Conservation (phyloP, 306 rosid species). For the Albizia julibrissin region DNA sequence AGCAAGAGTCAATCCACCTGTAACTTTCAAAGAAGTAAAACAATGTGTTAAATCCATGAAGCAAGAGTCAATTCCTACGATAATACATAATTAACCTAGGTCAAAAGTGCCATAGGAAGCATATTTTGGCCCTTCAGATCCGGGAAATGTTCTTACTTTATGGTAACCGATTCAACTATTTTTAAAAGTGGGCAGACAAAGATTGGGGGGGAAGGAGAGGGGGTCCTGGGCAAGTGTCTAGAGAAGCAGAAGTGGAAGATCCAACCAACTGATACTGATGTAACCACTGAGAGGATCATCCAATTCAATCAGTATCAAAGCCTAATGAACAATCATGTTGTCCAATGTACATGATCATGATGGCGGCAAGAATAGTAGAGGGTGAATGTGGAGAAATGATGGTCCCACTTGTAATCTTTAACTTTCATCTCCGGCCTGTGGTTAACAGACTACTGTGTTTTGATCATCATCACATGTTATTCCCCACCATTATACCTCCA, state of each 20-base stretch:
- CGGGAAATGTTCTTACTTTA: slow-evolving; percentile 40
- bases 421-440: not conserved
- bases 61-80: slow-evolving; percentile 23
- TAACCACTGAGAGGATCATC: slow-evolving; percentile 27
- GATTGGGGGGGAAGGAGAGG: not conserved
- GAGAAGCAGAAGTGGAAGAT: slow-evolving; percentile 9
- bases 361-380: slow-evolving; percentile 12
- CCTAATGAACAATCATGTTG: slow-evolving; percentile 22
- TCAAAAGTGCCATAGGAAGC: slow-evolving; percentile 36
- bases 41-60: slow-evolving; percentile 13
- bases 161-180: slow-evolving; percentile 27
- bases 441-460: not conserved
- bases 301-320: slow-evolving; percentile 24
- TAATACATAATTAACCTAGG: not conserved
- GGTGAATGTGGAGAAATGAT: not conserved
- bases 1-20: not conserved
- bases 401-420: slow-evolving; percentile 1
- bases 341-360: slow-evolving; percentile 12
- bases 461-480: slow-evolving; percentile 14
- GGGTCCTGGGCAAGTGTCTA: slow-evolving; percentile 22
- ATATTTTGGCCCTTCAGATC: slow-evolving; percentile 29
- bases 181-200: not conserved
- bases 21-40: not conserved
- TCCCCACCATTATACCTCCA: slow-evolving; percentile 15
- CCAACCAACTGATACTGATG: slow-evolving; percentile 28